Conservation (phyloP, 2,329 filamentous ascomycete genomes). For the Fusarium gaditjirri region DNA sequence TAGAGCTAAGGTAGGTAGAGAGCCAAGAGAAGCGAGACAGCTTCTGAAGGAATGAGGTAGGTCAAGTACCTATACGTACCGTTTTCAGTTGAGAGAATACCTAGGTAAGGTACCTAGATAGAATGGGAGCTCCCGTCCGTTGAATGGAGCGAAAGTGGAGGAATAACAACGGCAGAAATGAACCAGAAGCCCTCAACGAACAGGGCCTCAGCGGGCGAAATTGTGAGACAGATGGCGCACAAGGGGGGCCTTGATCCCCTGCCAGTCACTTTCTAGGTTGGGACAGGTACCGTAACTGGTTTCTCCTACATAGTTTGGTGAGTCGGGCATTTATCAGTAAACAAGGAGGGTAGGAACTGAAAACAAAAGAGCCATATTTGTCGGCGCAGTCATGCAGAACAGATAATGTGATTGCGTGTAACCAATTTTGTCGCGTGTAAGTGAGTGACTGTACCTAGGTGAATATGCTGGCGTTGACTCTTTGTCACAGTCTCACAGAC, state of each 20-base stretch:
- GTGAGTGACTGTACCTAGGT: not conserved
- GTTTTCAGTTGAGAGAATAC: conserved; percentile 27
- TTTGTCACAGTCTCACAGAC: not conserved
- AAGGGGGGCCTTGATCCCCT: conserved; percentile 27
- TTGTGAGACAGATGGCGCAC: conserved; percentile 35
- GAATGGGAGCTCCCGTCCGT: conserved; percentile 13
- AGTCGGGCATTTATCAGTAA: conserved; percentile 21
- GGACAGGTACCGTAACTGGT: conserved; percentile 7
- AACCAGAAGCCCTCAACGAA: conserved; percentile 19
- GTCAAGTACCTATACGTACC: conserved; percentile 27
- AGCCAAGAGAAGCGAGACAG: conserved; percentile 39
- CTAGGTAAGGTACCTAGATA: too few relatives aligned
- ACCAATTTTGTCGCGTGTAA: not conserved
- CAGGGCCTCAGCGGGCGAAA: conserved; percentile 22
- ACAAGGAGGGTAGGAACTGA: conserved; percentile 12
- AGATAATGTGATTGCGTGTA: conserved; percentile 11
- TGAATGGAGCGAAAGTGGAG: not conserved
- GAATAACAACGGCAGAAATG: conserved; percentile 14
- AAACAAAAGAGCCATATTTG: conserved; percentile 3
- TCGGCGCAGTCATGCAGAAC: not conserved
- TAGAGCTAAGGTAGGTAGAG: conserved; percentile 26
- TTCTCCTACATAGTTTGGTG: conserved; percentile 32
- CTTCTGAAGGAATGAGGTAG: conserved; percentile 33
- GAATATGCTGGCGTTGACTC: not conserved
- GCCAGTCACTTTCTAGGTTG: conserved; percentile 13